phyloP scores from a whole-genome alignment of 2,329 filamentous ascomycete genomes.

The Elsinoe fawcettii region DNA sequence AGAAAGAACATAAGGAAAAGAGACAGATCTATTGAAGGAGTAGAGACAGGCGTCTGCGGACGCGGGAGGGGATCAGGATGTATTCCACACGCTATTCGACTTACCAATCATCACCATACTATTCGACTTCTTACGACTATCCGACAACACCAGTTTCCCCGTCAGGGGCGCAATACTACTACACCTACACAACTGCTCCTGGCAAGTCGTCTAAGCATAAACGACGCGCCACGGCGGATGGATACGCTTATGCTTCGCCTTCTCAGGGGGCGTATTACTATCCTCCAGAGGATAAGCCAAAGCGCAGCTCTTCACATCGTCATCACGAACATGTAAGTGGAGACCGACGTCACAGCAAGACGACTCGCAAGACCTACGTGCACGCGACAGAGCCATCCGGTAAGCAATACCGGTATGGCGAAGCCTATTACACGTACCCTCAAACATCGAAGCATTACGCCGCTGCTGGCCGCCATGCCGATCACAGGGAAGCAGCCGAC shows the following conservation, averaged over 20 bases:
- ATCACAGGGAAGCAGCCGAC: constrained; percentile 40
- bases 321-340: constrained; percentile 61
- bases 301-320: constrained; percentile 37
- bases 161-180: constrained; percentile 39
- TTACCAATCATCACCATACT: constrained; percentile 34
- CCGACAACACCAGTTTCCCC: constrained; percentile 45
- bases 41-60: constrained; percentile 9
- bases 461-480: constrained; percentile 49
- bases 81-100: constrained; percentile 13
- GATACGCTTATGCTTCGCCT: constrained; percentile 37
- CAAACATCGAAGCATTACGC: constrained; percentile 48
- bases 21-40: background rate
- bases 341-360: constrained; percentile 40
- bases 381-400: constrained; percentile 24
- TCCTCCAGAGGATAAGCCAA: constrained; percentile 8
- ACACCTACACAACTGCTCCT: constrained; percentile 44
- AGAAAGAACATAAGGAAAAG: constrained; percentile 4
- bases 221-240: constrained; percentile 49
- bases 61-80: constrained; percentile 12
- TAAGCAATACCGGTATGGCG: constrained; percentile 18
- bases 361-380: constrained; percentile 18
- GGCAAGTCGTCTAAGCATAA: constrained; percentile 45
- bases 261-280: constrained; percentile 33
- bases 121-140: constrained; percentile 44
- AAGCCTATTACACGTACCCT: constrained; percentile 36